Conservation (phyloP, 2,329 filamentous ascomycete species). For the Tolypocladium guangdongense region DNA sequence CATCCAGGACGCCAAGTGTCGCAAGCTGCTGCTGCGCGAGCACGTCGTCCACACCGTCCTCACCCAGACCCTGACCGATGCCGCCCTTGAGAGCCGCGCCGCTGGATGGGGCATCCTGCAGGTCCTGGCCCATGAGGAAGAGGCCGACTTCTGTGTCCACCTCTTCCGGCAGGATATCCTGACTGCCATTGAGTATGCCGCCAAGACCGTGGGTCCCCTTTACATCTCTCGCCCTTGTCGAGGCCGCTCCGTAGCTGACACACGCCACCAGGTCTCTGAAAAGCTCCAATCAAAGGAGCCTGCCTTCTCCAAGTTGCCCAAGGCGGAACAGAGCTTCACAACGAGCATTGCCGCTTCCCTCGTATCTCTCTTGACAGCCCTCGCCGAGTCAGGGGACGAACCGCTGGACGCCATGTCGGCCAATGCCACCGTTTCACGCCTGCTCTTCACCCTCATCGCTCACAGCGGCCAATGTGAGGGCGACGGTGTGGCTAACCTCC, state of each 20-base stretch:
- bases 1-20: slow-evolving; percentile 48
- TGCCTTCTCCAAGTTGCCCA: slow-evolving; percentile 35
- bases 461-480: slow-evolving; percentile 30
- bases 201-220: slow-evolving; percentile 33
- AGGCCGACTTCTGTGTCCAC: slow-evolving; percentile 56
- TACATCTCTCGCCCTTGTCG: not conserved
- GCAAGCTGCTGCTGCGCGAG: slow-evolving; percentile 55
- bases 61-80: slow-evolving; percentile 53
- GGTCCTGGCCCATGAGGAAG: slow-evolving; percentile 51
- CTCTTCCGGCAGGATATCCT: slow-evolving; percentile 51
- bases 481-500: slow-evolving; percentile 28
- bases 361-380: slow-evolving; percentile 37
- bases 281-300: slow-evolving; percentile 29
- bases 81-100: slow-evolving; percentile 49
- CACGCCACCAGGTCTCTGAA: slow-evolving; percentile 26
- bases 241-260: not conserved
- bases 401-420: slow-evolving; percentile 43
- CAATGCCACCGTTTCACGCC: slow-evolving; percentile 35
- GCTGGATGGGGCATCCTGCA: slow-evolving; percentile 59
- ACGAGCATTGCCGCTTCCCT: slow-evolving; percentile 46
- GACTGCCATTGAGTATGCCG: slow-evolving; percentile 47
- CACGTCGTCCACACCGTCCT: slow-evolving; percentile 54
- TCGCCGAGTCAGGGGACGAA: slow-evolving; percentile 50
- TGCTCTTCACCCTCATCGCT: slow-evolving; percentile 43
- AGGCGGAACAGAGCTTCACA: slow-evolving; percentile 40